Evolutionary conservation across 176 grass and related monocot genomes (phyloP).

Genomic region (Aegilops bicornis): DNA sequence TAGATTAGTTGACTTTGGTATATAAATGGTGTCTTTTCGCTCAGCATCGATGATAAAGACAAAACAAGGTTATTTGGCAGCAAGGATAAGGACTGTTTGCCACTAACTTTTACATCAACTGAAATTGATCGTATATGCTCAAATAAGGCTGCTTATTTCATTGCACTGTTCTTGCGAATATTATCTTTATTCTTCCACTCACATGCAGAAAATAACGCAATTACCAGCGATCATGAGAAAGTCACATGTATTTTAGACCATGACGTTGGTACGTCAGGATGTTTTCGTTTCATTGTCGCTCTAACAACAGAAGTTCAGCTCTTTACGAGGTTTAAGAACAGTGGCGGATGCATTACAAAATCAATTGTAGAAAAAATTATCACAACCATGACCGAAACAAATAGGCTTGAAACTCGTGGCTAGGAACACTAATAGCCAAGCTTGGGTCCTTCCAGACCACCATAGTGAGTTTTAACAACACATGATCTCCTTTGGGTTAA

Average conservation of each 20-base stretch:
- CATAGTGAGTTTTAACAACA: not conserved
- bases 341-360: not conserved
- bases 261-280: conserved; percentile 24
- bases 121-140: conserved; percentile 41
- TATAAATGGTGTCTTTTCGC: conserved; percentile 20
- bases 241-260: conserved; percentile 24
- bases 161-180: conserved; percentile 36
- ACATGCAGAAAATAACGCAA: conserved; percentile 2
- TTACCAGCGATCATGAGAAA: conserved; percentile 19
- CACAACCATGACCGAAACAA: not conserved
- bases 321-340: not conserved
- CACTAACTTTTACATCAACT: conserved; percentile 32
- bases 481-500: not conserved
- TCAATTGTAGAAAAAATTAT: not conserved
- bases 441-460: not conserved
- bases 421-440: not conserved
- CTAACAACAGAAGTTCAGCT: not conserved
- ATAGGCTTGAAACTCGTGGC: not conserved
- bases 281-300: not conserved
- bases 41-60: conserved; percentile 36
- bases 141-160: conserved; percentile 34
- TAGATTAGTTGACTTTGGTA: conserved; percentile 43
- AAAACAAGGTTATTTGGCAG: conserved; percentile 30
- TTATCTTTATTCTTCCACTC: conserved; percentile 53
- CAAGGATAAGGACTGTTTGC: conserved; percentile 7